A percentile compares a stretch with the other conserved stretches of the same genome.
Evolutionary conservation across 2,329 filamentous ascomycete species (phyloP).

Genomic region (Claviceps capensis): DNA sequence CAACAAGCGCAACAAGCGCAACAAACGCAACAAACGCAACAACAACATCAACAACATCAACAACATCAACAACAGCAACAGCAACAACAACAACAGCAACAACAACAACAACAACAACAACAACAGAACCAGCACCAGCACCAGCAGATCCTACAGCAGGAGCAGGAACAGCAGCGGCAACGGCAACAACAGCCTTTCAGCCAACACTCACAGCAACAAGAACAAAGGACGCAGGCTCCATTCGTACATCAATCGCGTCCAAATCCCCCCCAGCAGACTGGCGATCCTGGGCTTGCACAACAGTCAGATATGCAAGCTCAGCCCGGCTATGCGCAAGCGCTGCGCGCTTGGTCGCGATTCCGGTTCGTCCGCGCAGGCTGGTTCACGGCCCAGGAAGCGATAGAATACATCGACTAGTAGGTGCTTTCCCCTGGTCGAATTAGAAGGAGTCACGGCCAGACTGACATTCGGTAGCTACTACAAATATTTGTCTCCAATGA

Average conservation of each 20-base stretch:
- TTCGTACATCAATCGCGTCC: not conserved
- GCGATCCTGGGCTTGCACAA: constrained; percentile 33
- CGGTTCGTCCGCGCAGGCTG: constrained; percentile 93
- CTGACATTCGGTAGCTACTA: constrained; percentile 54
- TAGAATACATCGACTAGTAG: constrained; percentile 86
- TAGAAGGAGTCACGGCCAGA: too few species aligned
- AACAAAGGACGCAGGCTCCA: not conserved
- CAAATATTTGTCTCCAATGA: constrained; percentile 77
- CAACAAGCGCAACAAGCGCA: not conserved
- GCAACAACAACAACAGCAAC: not conserved
- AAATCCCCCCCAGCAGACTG: constrained; percentile 15
- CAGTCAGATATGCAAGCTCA: constrained; percentile 31
- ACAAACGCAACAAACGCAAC: not conserved
- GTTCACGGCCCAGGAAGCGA: constrained; percentile 88
- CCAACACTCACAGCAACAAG: not conserved
- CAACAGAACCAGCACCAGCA: not conserved
- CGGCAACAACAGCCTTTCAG: not conserved
- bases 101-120: not conserved
- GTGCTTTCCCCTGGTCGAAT: constrained; percentile 14
- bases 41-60: not conserved
- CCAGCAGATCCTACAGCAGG: not conserved
- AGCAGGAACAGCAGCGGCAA: not conserved
- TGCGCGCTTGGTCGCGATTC: constrained; percentile 82
- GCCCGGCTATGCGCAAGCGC: constrained; percentile 51
- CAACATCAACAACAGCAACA: not conserved